Evolutionary conservation across 2,329 filamentous ascomycete species (phyloP).

Genomic region (Neofusicoccum ribis): DNA sequence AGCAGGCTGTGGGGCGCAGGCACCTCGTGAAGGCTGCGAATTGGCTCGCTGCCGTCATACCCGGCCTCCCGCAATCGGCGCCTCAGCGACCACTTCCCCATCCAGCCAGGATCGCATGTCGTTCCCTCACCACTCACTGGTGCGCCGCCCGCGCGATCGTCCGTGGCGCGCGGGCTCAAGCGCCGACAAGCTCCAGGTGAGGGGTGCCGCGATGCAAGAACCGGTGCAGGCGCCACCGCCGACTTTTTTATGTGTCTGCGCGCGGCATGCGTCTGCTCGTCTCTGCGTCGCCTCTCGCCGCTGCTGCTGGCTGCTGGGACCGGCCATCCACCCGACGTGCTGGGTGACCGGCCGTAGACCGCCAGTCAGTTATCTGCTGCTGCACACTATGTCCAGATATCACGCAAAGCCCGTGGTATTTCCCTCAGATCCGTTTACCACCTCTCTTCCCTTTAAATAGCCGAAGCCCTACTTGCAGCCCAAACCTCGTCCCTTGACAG

Average conservation of each 20-base stretch:
- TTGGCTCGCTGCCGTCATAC: slow-evolving; percentile 20
- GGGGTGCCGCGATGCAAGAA: not conserved
- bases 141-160: not conserved
- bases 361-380: not conserved
- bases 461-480: not conserved
- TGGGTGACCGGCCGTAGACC: not conserved
- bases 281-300: too few species aligned
- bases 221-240: not conserved
- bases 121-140: not conserved
- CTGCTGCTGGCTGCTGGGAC: not conserved
- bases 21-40: not conserved
- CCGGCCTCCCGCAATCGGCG: slow-evolving; percentile 13
- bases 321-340: not conserved
- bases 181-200: not conserved
- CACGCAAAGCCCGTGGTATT: not conserved
- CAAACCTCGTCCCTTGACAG: too few species aligned
- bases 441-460: not conserved
- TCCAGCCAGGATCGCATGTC: not conserved
- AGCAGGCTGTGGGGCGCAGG: not conserved
- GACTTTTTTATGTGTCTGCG: not conserved
- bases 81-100: not conserved
- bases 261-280: not conserved
- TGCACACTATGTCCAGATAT: not conserved
- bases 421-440: not conserved
- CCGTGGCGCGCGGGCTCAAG: not conserved